These are phyloP conservation scores for Coemansia reversa DNA, from an alignment of 192 early-diverging fungal species.

Conservation along the genomic window DNA sequence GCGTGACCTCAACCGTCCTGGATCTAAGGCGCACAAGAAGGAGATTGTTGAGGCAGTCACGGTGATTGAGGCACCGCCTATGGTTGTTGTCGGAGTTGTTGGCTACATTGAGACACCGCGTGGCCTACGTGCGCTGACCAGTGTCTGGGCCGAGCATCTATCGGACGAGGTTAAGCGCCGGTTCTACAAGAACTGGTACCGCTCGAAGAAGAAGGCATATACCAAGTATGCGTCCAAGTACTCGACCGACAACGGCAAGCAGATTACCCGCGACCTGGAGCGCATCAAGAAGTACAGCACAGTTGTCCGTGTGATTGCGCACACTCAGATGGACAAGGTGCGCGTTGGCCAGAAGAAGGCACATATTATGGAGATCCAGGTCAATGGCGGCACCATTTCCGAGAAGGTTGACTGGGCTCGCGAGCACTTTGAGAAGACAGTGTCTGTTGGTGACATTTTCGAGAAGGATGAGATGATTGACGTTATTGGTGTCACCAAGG, in stretches of 20 bases:
- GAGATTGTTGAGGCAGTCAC: slow-evolving; percentile 99
- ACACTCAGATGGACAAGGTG: slow-evolving; percentile 96
- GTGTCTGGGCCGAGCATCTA: slow-evolving; percentile 99
- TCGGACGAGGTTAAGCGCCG: slow-evolving; percentile 96
- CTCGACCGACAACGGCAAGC: slow-evolving; percentile 77
- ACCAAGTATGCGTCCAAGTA: slow-evolving; percentile 99
- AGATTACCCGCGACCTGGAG: slow-evolving; percentile 89
- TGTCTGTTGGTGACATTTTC: slow-evolving; percentile 87
- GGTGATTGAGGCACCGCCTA: slow-evolving; percentile 95
- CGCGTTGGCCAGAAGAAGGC: slow-evolving; percentile 98
- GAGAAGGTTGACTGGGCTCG: slow-evolving; percentile 98
- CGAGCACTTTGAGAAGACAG: slow-evolving; percentile 96
- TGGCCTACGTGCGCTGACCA: slow-evolving; percentile 96
- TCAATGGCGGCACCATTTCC: slow-evolving; percentile 95
- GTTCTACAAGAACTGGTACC: slow-evolving; percentile 99
- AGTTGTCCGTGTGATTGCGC: slow-evolving; percentile 94
- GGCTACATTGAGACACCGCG: slow-evolving; percentile 99
- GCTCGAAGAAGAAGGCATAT: slow-evolving; percentile 99
- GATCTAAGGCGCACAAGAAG: slow-evolving; percentile 99
- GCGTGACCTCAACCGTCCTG: slow-evolving; percentile 97
- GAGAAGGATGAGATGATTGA: slow-evolving; percentile 99
- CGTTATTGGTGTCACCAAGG: slow-evolving; percentile 98
- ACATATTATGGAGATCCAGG: slow-evolving; percentile 99
- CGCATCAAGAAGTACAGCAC: slow-evolving; percentile 99
- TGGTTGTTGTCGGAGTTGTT: slow-evolving; percentile 98